These are phyloP conservation scores for Amylocarpus encephaloides DNA, from an alignment of 2,329 filamentous ascomycete genomes.

Conservation along the genomic window DNA sequence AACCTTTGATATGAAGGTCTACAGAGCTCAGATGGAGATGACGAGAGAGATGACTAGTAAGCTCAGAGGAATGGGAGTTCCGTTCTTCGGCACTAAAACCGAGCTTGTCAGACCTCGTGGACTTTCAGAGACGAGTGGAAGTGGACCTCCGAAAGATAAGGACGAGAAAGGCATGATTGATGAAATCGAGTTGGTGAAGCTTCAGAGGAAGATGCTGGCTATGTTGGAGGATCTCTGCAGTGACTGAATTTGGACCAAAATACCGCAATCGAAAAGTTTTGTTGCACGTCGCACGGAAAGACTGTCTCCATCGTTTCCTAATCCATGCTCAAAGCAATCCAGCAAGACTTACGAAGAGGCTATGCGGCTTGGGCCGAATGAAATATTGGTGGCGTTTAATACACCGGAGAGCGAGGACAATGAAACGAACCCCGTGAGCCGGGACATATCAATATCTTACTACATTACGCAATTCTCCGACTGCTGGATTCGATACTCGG, in stretches of 20 bases:
- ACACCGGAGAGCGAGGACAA: background rate
- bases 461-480: background rate
- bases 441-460: background rate
- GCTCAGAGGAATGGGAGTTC: conserved; percentile 51
- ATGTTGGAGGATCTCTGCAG: conserved; percentile 45
- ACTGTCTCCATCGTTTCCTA: conserved; percentile 8
- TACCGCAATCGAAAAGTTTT: conserved; percentile 3
- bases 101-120: conserved; percentile 36
- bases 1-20: conserved; percentile 56
- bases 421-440: background rate
- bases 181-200: conserved; percentile 35
- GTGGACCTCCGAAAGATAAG: conserved; percentile 10
- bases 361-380: background rate
- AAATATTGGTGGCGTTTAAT: background rate
- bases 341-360: background rate
- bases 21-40: conserved; percentile 54
- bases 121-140: conserved; percentile 15
- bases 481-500: conserved; percentile 2
- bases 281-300: conserved; percentile 20
- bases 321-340: background rate
- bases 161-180: conserved; percentile 31
- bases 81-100: conserved; percentile 50
- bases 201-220: conserved; percentile 43
- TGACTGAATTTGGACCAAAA: conserved; percentile 20
- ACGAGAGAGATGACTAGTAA: conserved; percentile 48